phyloP scores from a whole-genome alignment of 768 basidiomycete species.

The Termitomyces bulborhizus region DNA sequence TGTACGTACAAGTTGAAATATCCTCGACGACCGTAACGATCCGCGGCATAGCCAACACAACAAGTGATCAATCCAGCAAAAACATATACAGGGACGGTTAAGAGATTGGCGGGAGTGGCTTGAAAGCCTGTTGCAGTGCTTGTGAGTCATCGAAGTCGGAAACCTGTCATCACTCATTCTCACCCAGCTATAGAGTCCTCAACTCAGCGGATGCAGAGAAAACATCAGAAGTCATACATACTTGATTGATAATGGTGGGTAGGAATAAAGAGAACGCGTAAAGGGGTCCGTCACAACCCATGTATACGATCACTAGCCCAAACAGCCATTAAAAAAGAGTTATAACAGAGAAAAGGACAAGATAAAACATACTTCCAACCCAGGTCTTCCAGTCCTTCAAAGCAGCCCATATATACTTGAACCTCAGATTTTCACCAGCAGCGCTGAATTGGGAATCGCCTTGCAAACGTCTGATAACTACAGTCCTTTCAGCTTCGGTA shows the following conservation, averaged over 20 bases:
- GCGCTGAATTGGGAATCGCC: slow-evolving; percentile 67
- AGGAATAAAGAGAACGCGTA: slow-evolving; percentile 78
- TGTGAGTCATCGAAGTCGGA: neutral
- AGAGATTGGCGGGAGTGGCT: slow-evolving; percentile 69
- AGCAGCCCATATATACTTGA: slow-evolving; percentile 55
- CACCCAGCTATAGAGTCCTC: slow-evolving; percentile 23
- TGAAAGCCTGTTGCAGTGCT: slow-evolving; percentile 37
- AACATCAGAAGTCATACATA: slow-evolving; percentile 20
- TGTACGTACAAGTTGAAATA: slow-evolving; percentile 53
- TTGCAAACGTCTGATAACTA: slow-evolving; percentile 62
- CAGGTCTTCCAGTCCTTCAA: slow-evolving; percentile 73
- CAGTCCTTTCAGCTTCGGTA: slow-evolving; percentile 60
- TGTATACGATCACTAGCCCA: slow-evolving; percentile 46
- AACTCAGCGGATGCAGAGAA: neutral
- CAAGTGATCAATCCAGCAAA: slow-evolving; percentile 66
- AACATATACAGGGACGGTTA: slow-evolving; percentile 74
- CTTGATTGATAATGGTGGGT: slow-evolving; percentile 71
- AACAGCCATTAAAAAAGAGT: neutral
- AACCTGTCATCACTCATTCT: neutral
- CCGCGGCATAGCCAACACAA: slow-evolving; percentile 55
- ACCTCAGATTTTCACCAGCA: slow-evolving; percentile 54
- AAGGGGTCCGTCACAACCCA: slow-evolving; percentile 56
- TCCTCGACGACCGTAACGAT: slow-evolving; percentile 54
- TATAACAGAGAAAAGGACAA: neutral
- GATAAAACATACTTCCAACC: slow-evolving; percentile 37